Evolutionary conservation across 73 alveolate genomes (phyloP), one percentile per base, ranked within the genome.

Genomic region (Paramecium biaurelia): DNA sequence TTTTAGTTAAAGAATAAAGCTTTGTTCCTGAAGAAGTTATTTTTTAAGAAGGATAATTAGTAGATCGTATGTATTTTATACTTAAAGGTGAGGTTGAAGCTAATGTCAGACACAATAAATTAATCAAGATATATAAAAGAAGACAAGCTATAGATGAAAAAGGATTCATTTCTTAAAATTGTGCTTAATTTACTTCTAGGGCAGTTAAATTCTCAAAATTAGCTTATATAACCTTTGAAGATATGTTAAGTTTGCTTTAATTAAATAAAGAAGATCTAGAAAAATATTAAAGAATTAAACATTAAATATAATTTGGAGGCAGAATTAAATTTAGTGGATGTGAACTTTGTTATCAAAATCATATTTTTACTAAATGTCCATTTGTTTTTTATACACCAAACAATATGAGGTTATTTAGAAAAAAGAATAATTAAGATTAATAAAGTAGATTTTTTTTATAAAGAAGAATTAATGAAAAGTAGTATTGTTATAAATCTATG

Each of bases 11-110:
- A 26, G 93, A 89, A 45, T 47, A 89, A 43, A 56, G 87, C 4
- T 89, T 89, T 70, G 87, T 89, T 45, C 94, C 94, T 20, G 94
- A 89, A 42, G 94, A 89, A 43, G 56, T 70, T 4, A 68, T 89
- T 11, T 89, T 70, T 43, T 10, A 57, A 21, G 70, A 89, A 89
- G 68, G 76, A 0, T 30, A 76, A 45, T 28, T 70, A 45, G 85
- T 82, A 12, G 88, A 70, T 45, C 26, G 41, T 0, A 41, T 89
- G 24, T 89, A 89, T 28, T 89, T 89, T 30, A 89, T 89, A 23
- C 18, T 89, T 9, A 89, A 89, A 45, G 94, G 94, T 7, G 89
- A 89, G 49, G 88, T 79, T 21, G 90, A 79, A 34, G 90, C 90
- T 1, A 38, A 79, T 47, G 47, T 79, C 6, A 45, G 74, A 43